A percentile compares a stretch with the other conserved stretches of the same genome.
phyloP scores from a whole-genome alignment of 345 rosid genomes.

The Hirschfeldia incana region DNA sequence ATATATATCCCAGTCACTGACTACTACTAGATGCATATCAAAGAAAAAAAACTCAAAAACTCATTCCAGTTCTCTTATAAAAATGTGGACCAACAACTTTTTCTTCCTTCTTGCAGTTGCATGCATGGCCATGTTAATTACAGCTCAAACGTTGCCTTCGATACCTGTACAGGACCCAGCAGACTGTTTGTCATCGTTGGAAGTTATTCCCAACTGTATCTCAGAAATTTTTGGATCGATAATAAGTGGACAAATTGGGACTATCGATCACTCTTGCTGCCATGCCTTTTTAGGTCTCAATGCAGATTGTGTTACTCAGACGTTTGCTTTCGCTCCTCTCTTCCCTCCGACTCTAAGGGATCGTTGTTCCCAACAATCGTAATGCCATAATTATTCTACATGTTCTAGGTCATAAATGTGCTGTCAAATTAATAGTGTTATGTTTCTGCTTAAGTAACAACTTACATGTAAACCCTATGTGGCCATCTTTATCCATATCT shows the following conservation, averaged over 20 bases:
- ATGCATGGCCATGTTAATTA: neutral
- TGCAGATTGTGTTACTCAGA: constrained; percentile 22
- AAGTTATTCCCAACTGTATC: constrained; percentile 28
- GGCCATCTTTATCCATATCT: neutral
- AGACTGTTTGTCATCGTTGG: constrained; percentile 32
- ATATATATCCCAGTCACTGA: constrained; percentile 3
- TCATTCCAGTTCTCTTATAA: neutral
- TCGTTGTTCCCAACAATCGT: constrained; percentile 20
- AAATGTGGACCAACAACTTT: constrained; percentile 28
- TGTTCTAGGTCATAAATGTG: neutral
- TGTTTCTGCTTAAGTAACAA: constrained; percentile 1
- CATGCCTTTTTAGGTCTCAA: constrained; percentile 19
- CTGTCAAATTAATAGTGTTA: neutral
- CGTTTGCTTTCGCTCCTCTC: constrained; percentile 17
- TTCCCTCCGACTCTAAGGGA: constrained; percentile 5
- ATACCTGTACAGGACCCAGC: neutral
- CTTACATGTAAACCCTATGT: neutral
- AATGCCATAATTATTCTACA: neutral
- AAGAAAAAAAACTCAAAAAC: neutral
- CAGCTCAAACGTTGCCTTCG: constrained; percentile 18
- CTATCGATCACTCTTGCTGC: constrained; percentile 28
- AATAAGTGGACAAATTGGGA: constrained; percentile 12
- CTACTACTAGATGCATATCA: constrained; percentile 8
- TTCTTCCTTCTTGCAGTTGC: constrained; percentile 4
- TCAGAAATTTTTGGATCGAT: constrained; percentile 20